Evolutionary conservation across 1,284 basidiomycete genomes (phyloP).

Genomic region (Sanghuangporus sanghuang): DNA sequence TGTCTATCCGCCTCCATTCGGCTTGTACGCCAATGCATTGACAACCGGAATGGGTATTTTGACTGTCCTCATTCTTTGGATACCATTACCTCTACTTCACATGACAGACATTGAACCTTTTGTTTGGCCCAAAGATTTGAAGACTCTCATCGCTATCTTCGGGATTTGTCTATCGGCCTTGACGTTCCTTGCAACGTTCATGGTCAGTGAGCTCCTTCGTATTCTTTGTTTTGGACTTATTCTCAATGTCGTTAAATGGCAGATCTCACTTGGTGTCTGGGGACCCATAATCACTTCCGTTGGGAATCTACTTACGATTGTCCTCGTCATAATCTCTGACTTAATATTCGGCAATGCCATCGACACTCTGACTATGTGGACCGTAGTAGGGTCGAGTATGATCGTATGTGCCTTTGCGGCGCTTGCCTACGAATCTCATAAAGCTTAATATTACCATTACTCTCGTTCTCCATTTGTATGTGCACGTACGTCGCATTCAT

Average conservation of each 20-base stretch:
- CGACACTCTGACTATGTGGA: conserved; percentile 55
- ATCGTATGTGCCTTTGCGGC: conserved; percentile 73
- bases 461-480: not conserved
- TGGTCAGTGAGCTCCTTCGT: conserved; percentile 42
- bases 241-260: conserved; percentile 3
- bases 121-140: conserved; percentile 44
- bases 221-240: conserved; percentile 7
- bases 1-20: conserved; percentile 61
- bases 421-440: conserved; percentile 63
- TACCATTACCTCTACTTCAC: conserved; percentile 67
- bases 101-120: conserved; percentile 54
- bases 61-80: conserved; percentile 64
- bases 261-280: conserved; percentile 78
- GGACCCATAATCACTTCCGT: conserved; percentile 83
- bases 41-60: conserved; percentile 64
- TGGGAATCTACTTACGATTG: conserved; percentile 78
- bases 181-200: conserved; percentile 71
- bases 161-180: conserved; percentile 65
- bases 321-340: conserved; percentile 73
- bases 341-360: conserved; percentile 54
- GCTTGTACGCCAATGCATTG: conserved; percentile 71
- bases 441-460: not conserved
- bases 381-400: conserved; percentile 58
- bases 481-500: not conserved
- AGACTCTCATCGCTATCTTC: conserved; percentile 43